These are phyloP conservation scores for Paecilomyces niveus DNA, from an alignment of 2,329 filamentous ascomycete species.

Conservation along the genomic window DNA sequence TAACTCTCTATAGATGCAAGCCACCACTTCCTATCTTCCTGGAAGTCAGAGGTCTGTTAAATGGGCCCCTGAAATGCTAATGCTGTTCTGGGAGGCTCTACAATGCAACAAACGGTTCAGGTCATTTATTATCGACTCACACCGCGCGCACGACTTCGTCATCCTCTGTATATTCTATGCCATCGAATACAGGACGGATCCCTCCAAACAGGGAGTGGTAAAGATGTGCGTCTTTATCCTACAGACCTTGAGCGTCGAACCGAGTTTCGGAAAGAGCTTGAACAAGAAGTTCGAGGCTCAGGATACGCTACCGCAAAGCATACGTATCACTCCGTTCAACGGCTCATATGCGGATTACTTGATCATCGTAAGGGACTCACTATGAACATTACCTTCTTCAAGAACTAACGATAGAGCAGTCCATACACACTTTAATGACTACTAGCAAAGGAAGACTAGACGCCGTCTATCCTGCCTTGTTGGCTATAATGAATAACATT, in stretches of 20 bases:
- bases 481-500: conserved; percentile 91
- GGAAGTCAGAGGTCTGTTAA: conserved; percentile 72
- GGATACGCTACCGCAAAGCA: conserved; percentile 73
- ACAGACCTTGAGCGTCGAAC: conserved; percentile 89
- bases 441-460: conserved; percentile 84
- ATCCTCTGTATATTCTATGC: conserved; percentile 88
- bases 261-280: conserved; percentile 80
- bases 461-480: conserved; percentile 82
- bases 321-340: conserved; percentile 75
- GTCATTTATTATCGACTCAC: conserved; percentile 94
- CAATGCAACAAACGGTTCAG: conserved; percentile 98
- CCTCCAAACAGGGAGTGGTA: conserved; percentile 83
- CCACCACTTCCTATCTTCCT: conserved; percentile 80
- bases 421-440: conserved; percentile 85
- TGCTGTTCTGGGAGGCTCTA: conserved; percentile 94
- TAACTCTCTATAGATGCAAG: conserved; percentile 55
- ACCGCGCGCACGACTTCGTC: conserved; percentile 86
- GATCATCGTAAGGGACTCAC: conserved; percentile 56
- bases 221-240: conserved; percentile 97
- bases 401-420: conserved; percentile 45
- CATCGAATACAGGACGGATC: conserved; percentile 77
- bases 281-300: conserved; percentile 86
- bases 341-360: conserved; percentile 92
- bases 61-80: conserved; percentile 91
- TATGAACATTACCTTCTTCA: neutral